phyloP scores from a whole-genome alignment of 441 rosid genomes.

The Adansonia rubrostipa region DNA sequence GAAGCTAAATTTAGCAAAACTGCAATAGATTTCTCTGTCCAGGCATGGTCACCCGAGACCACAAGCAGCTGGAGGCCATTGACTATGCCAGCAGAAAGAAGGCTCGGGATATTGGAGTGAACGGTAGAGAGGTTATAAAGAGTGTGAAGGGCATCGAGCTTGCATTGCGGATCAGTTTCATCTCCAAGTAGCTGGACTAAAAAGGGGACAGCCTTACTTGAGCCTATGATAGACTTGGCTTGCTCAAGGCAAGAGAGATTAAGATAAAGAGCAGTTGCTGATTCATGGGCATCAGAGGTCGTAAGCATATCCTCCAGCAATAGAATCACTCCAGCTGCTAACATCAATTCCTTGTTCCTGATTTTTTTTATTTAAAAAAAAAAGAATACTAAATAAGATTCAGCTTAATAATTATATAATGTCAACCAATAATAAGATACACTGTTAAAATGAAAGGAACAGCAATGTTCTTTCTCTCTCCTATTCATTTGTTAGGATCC shows the following conservation, averaged over 20 bases:
- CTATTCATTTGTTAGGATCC: neutral
- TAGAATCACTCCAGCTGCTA: slow-evolving; percentile 67
- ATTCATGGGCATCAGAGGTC: slow-evolving; percentile 50
- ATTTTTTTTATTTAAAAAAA: neutral
- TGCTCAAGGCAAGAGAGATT: slow-evolving; percentile 87
- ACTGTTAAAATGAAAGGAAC: neutral
- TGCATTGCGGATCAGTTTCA: slow-evolving; percentile 65
- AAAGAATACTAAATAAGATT: neutral
- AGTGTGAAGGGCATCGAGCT: slow-evolving; percentile 93
- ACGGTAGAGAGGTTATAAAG: slow-evolving; percentile 82
- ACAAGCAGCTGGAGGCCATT: slow-evolving; percentile 66
- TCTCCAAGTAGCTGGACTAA: slow-evolving; percentile 64
- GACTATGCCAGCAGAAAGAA: slow-evolving; percentile 75
- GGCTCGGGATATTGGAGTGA: slow-evolving; percentile 58
- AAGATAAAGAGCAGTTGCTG: slow-evolving; percentile 90
- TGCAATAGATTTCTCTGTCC: slow-evolving; percentile 86
- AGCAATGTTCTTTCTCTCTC: neutral
- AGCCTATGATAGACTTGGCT: slow-evolving; percentile 81
- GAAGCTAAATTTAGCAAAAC: slow-evolving; percentile 76
- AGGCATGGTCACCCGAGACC: slow-evolving; percentile 53
- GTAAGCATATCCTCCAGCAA: slow-evolving; percentile 84
- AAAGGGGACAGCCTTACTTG: slow-evolving; percentile 78
- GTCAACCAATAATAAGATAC: neutral
- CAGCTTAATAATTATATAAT: slow-evolving; percentile 4
- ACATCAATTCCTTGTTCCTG: slow-evolving; percentile 92